phyloP scores from a whole-genome alignment of 2,329 filamentous ascomycete genomes.

The Trichophyton rubrum region DNA sequence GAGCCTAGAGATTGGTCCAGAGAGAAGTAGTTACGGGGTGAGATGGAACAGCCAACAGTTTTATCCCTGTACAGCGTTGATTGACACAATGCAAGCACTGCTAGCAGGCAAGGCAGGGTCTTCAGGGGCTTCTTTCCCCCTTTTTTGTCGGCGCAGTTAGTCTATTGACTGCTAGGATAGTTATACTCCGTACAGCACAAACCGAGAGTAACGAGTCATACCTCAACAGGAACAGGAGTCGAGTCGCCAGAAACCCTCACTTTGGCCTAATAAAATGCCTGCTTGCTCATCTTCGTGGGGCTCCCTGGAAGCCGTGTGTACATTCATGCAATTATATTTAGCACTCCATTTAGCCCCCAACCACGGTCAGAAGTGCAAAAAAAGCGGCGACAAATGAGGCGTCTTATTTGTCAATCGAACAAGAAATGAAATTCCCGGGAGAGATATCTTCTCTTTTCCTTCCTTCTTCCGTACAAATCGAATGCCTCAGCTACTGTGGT shows the following conservation, averaged over 20 bases:
- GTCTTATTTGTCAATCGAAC: not conserved
- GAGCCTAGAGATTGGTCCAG: not conserved
- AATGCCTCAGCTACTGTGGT: not conserved
- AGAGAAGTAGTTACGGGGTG: not conserved
- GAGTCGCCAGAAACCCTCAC: not conserved
- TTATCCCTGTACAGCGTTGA: not conserved
- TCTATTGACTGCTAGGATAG: not conserved
- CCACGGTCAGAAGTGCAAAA: not conserved
- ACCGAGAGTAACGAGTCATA: not conserved
- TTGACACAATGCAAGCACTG: not conserved
- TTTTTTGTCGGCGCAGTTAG: not conserved
- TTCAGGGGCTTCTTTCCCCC: not conserved
- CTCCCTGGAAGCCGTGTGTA: not conserved
- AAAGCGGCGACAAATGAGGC: not conserved
- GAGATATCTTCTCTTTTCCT: not conserved
- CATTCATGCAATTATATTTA: not conserved
- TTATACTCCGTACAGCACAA: not conserved
- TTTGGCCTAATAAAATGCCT: not conserved
- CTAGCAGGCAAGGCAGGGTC: not conserved
- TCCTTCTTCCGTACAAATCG: not conserved
- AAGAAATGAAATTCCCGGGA: not conserved
- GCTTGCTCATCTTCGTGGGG: not conserved
- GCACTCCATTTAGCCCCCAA: not conserved
- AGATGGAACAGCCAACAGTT: not conserved
- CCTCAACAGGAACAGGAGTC: not conserved